Evolutionary conservation across 2,329 filamentous ascomycete genomes (phyloP), one percentile per base, ranked within the genome.

Genomic region (Penicillium sp.): DNA sequence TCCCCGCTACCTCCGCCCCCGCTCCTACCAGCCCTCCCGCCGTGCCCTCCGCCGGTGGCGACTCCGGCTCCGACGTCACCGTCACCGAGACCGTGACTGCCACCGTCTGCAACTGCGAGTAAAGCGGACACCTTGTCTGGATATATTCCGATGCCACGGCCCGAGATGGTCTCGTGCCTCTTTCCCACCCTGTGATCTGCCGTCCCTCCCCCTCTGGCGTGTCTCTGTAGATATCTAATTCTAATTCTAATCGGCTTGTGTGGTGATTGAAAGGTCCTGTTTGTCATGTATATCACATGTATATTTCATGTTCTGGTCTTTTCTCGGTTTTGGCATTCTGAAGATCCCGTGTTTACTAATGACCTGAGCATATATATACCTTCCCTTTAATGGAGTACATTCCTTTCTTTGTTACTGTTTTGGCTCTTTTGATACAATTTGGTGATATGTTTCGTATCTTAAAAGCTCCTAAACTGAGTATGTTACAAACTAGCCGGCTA

Each of bases 161-260:
- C 17, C 13, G 10, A 31, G 22, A 43, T 31, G 15, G 31, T 7
- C 39, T 48, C 33, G n/a, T 19, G 28, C 26, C 8, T 33, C 13
- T 22, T 17, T 24, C 32, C 24, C 43, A 43, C 21, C 19, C 15
- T 56, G 55, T 60, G 62, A 52, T 52, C 52, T 47, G 34, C 42
- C 48, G 41, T 34, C n/a, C 54, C 51, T 51, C 39, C 45, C 38
- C 33, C 22, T 48, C 29, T 47, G 43, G 55, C 50, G 53, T 57
- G 54, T 57, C 43, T 52, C 39, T 64, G 64, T 67, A 65, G 57
- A 65, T 62, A 64, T 51, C 41, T 65, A 66, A 65, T 65, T 63
- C 34, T 66, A 66, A 66, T 66, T 61, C 49, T 64, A 62, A 62
- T 56, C 49, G 52, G 55, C 52, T 44, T 44, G 48, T 43, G 49